Evolutionary conservation across 2,329 filamentous ascomycete species (phyloP).

Genomic region (Paramyrothecium roridum): DNA sequence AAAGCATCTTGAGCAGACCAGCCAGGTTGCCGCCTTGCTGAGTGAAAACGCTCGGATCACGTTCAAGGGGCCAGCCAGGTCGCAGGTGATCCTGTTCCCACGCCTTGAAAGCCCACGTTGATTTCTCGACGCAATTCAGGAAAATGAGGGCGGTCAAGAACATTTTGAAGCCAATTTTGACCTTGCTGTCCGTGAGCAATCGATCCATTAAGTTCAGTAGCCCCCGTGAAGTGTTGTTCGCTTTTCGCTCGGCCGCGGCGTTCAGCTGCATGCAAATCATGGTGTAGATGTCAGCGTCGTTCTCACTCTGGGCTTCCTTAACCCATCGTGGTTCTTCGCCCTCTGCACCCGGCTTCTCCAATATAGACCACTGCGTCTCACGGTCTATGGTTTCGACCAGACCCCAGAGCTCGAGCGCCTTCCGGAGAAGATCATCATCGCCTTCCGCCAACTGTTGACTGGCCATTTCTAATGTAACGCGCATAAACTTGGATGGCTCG

Average conservation of each 20-base stretch:
- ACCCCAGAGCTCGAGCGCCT: conserved; percentile 62
- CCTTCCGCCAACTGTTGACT: conserved; percentile 41
- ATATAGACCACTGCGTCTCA: conserved; percentile 59
- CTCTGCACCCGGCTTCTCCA: conserved; percentile 41
- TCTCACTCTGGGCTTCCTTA: conserved; percentile 43
- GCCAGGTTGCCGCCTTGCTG: conserved; percentile 58
- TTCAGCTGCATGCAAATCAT: conserved; percentile 63
- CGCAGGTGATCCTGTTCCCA: conserved; percentile 63
- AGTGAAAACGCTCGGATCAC: conserved; percentile 52
- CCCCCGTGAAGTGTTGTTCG: conserved; percentile 54
- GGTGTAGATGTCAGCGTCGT: conserved; percentile 54
- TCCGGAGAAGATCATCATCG: conserved; percentile 52
- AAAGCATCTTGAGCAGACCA: conserved; percentile 57
- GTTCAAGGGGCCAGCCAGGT: conserved; percentile 58
- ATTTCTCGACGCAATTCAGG: conserved; percentile 65
- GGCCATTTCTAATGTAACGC: conserved; percentile 54
- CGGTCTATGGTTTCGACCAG: conserved; percentile 64
- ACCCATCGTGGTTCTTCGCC: conserved; percentile 42
- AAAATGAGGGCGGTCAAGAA: conserved; percentile 61
- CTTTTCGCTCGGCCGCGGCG: conserved; percentile 62
- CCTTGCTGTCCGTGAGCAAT: conserved; percentile 58
- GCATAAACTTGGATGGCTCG: conserved; percentile 59
- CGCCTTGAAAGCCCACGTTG: conserved; percentile 65
- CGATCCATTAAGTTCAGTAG: conserved; percentile 60
- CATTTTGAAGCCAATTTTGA: conserved; percentile 56